These are phyloP conservation scores for Fermentozyma sake DNA, from an alignment of 1,139 yeast genomes.

Conservation along the genomic window DNA sequence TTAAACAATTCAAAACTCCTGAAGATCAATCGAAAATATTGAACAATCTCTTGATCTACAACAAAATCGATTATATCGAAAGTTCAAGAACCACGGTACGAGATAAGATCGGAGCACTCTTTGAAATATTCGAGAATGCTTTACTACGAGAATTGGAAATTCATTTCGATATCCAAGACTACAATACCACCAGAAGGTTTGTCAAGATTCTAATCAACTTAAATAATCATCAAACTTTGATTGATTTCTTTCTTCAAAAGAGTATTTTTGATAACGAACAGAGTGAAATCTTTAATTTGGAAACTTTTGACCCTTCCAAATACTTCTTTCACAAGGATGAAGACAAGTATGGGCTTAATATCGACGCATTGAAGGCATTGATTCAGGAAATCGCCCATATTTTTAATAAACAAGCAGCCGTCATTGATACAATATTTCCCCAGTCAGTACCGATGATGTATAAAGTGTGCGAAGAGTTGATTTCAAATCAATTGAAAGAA, in stretches of 20 bases:
- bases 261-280: conserved; percentile 39
- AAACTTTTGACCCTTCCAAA: conserved; percentile 16
- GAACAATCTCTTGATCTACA: conserved; percentile 34
- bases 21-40: conserved; percentile 45
- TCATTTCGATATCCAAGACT: conserved; percentile 51
- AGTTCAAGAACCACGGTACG: conserved; percentile 30
- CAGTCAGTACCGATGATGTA: conserved; percentile 43
- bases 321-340: conserved; percentile 14
- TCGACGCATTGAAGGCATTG: conserved; percentile 19
- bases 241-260: conserved; percentile 44
- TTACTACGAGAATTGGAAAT: conserved; percentile 66
- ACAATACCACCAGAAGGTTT: conserved; percentile 28
- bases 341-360: conserved; percentile 10
- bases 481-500: conserved; percentile 38
- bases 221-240: conserved; percentile 41
- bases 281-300: conserved; percentile 27
- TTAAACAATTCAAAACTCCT: conserved; percentile 46
- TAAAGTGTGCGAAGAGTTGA: conserved; percentile 43
- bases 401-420: conserved; percentile 32
- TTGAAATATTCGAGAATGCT: conserved; percentile 73
- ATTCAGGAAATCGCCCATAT: conserved; percentile 23
- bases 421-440: conserved; percentile 41
- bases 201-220: conserved; percentile 34
- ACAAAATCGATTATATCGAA: conserved; percentile 34
- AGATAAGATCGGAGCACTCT: conserved; percentile 51